Base-by-base conservation (phyloP, 2,329 filamentous ascomycete genomes). In the Domatiomyces catenatus region DNA sequence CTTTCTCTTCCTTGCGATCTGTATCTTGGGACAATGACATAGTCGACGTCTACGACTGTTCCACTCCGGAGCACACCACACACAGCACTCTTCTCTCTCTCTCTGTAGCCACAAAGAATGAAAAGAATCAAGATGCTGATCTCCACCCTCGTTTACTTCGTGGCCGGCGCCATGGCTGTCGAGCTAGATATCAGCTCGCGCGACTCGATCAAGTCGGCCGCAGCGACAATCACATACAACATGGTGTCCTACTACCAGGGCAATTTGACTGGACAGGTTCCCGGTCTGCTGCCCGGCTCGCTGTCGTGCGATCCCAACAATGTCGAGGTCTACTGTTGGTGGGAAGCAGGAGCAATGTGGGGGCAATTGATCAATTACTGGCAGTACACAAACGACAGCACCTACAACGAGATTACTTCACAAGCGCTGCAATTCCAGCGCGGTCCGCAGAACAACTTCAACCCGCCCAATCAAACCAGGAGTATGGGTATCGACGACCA, bases 401-500 rank as follows among this genome's bases (percentile, higher is more conserved):
- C 61, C 18, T 69, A 65, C 61, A 69, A 69, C 53, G 48, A 63
- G 7, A 61, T 67, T 46, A 64, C 65, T 0, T 62, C 49, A 2
- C 62, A 69, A 50, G 67, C 57, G 1, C 50, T 70, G 36, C 53
- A 64, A 8, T 67, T 63, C 60, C 68, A 70, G 52, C 63, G 62
- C 5, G 67, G 67, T 5, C 56, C 62, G 15, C 61, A 63, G 26
- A 61, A 58, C 7, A 63, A 67, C 8, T 70, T 67, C 50, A 69
- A 69, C 62, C 68, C 68, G 1, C 55, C 59, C n/a, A 69, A 69
- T 49, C 68, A 70, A 46, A 67, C 61, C 7, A 61, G 61, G 46
- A 67, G 64, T 0, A 65, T 60, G 58, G 75, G 75, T 46, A 77
- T 79, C 54, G 75, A 79, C 49, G 76, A 79, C 51, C 75, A 79